A percentile compares a stretch with the other conserved stretches of the same genome.
Conservation (phyloP, 208 protist genomes). For the Trypanosoma rangeli region DNA sequence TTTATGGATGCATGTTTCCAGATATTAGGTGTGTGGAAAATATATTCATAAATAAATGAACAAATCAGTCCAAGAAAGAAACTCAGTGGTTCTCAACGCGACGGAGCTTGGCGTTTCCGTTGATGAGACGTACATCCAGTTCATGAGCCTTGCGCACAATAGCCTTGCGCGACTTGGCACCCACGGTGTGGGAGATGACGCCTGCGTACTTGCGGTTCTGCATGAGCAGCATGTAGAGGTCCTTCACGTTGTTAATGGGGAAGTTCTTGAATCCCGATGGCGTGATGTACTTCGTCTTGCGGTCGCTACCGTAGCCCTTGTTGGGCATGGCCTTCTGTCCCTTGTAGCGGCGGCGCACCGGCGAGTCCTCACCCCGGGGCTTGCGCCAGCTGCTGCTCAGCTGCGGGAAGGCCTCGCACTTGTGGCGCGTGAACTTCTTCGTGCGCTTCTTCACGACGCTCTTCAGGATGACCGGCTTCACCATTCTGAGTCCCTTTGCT, state of each 20-base stretch:
- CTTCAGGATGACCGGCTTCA: slow-evolving; percentile 91
- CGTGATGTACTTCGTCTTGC: slow-evolving; percentile 95
- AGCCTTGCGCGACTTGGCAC: slow-evolving; percentile 94
- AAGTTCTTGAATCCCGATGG: slow-evolving; percentile 98
- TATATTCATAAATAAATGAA: neutral
- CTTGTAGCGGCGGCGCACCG: slow-evolving; percentile 97
- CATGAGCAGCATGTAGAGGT: slow-evolving; percentile 99
- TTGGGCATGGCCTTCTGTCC: slow-evolving; percentile 97
- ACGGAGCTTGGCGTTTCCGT: slow-evolving; percentile 94
- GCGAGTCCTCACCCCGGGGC: slow-evolving; percentile 99
- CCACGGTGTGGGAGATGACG: slow-evolving; percentile 96
- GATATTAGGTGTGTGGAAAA: slow-evolving; percentile 8
- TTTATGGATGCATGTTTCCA: neutral
- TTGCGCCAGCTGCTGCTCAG: slow-evolving; percentile 96
- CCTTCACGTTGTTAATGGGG: slow-evolving; percentile 93
- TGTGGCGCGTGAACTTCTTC: slow-evolving; percentile 96
- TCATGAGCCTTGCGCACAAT: slow-evolving; percentile 98
- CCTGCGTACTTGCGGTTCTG: slow-evolving; percentile 99
- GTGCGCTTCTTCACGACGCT: slow-evolving; percentile 98
- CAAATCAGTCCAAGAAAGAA: slow-evolving; percentile 20
- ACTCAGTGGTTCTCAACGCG: slow-evolving; percentile 35
- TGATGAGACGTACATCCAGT: slow-evolving; percentile 98
- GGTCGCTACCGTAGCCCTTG: slow-evolving; percentile 99
- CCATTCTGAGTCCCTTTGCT: slow-evolving; percentile 64
- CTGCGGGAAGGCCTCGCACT: slow-evolving; percentile 94